phyloP scores from a whole-genome alignment of 139 green algal genomes.

The Coelastrella sp. region DNA sequence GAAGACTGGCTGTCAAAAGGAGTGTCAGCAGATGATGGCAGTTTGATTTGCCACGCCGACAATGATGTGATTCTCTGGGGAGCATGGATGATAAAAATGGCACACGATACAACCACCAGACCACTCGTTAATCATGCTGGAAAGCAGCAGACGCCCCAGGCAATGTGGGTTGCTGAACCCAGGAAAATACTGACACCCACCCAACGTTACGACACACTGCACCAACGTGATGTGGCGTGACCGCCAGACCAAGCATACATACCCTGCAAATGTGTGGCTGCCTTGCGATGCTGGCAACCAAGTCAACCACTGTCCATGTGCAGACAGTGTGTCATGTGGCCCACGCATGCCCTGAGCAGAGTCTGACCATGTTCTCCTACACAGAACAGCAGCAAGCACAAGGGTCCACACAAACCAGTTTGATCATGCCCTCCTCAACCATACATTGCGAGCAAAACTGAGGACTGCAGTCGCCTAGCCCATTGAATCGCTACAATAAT shows the following conservation, averaged over 20 bases:
- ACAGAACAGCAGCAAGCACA: background rate
- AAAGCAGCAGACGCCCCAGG: too few species aligned
- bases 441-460: background rate
- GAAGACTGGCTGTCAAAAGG: background rate
- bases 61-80: too few species aligned
- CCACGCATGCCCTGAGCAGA: too few species aligned
- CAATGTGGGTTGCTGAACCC: background rate
- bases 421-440: background rate
- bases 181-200: background rate
- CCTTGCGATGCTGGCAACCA: background rate
- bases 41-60: too few species aligned
- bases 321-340: too few species aligned
- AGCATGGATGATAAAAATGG: too few species aligned
- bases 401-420: background rate
- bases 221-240: too few species aligned
- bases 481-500: background rate
- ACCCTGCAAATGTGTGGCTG: background rate
- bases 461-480: background rate
- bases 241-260: too few species aligned
- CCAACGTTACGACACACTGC: background rate
- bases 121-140: too few species aligned
- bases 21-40: too few species aligned
- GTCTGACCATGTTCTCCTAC: background rate
- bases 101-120: too few species aligned
- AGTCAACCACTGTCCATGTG: too few species aligned